Percentiles rank a stretch among this genome's conserved stretches.
These are phyloP conservation scores for Coniochaeta sp. DNA, from an alignment of 2,329 filamentous ascomycete species.

Conservation along the genomic window DNA sequence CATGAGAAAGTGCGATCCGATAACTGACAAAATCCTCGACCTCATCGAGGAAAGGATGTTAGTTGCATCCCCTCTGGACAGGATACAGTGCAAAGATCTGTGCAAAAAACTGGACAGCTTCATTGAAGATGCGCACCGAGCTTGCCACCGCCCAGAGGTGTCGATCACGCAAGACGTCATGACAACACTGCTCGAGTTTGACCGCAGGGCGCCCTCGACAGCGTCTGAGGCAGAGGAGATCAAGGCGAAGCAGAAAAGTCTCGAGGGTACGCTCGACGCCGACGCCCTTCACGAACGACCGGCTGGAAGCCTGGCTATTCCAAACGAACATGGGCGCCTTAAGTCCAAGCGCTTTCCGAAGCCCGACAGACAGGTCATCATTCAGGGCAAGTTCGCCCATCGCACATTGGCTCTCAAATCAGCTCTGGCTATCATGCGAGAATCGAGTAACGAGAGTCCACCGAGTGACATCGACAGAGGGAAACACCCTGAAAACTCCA, in stretches of 20 bases:
- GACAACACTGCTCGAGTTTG: background rate
- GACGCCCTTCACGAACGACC: background rate
- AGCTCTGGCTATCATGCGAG: background rate
- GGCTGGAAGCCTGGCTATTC: background rate
- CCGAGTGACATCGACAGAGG: background rate
- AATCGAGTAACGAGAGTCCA: background rate
- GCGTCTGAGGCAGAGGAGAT: background rate
- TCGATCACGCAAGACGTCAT: background rate
- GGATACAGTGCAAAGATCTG: background rate
- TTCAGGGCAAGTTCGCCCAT: background rate
- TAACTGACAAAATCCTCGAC: slow-evolving; percentile 2
- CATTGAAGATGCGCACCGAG: background rate
- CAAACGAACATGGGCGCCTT: background rate
- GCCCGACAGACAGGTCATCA: background rate
- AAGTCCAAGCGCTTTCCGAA: background rate
- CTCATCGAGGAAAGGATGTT: slow-evolving; percentile 1
- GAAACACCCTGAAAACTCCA: background rate
- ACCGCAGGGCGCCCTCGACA: background rate
- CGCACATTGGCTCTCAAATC: background rate
- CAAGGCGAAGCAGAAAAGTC: background rate
- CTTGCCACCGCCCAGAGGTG: background rate
- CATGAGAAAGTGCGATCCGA: background rate
- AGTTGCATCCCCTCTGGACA: background rate
- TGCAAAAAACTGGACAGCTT: background rate
- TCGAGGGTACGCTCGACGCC: background rate